Evolutionary conservation across 306 rosid species (phyloP).

Genomic region (Fragaria vesca): DNA sequence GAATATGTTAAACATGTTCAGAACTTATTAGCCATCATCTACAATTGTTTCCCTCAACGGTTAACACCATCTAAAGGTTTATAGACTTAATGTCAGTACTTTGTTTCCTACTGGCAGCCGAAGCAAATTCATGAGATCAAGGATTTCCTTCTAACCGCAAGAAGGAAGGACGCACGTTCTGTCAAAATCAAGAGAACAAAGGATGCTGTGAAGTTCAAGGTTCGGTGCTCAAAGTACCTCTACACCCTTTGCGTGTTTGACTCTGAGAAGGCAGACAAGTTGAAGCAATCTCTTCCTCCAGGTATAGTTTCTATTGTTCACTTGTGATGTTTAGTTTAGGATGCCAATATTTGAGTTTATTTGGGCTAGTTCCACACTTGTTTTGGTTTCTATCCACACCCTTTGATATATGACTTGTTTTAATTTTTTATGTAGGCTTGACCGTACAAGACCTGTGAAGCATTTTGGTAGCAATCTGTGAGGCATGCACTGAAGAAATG

Average conservation of each 20-base stretch:
- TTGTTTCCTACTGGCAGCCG: conserved; percentile 41
- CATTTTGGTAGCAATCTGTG: background rate
- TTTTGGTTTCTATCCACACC: background rate
- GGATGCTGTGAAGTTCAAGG: conserved; percentile 87
- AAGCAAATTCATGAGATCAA: conserved; percentile 91
- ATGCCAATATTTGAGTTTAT: background rate
- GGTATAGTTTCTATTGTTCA: conserved; percentile 33
- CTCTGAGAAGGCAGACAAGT: conserved; percentile 73
- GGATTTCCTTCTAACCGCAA: conserved; percentile 85
- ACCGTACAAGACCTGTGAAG: conserved; percentile 78
- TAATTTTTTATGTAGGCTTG: conserved; percentile 51
- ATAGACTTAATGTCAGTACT: background rate
- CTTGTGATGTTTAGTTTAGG: background rate
- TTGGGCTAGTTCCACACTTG: background rate
- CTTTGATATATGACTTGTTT: background rate
- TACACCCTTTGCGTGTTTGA: conserved; percentile 87
- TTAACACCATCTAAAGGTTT: background rate
- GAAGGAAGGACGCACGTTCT: conserved; percentile 87
- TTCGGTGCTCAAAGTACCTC: conserved; percentile 86
- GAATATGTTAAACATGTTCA: background rate
- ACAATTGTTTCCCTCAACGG: background rate
- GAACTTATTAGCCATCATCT: background rate
- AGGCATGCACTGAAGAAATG: background rate
- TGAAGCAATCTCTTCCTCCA: conserved; percentile 95
- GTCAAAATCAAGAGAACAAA: conserved; percentile 81